Base-by-base conservation (phyloP, 768 basidiomycete species). In the Trametopsis cervina region DNA sequence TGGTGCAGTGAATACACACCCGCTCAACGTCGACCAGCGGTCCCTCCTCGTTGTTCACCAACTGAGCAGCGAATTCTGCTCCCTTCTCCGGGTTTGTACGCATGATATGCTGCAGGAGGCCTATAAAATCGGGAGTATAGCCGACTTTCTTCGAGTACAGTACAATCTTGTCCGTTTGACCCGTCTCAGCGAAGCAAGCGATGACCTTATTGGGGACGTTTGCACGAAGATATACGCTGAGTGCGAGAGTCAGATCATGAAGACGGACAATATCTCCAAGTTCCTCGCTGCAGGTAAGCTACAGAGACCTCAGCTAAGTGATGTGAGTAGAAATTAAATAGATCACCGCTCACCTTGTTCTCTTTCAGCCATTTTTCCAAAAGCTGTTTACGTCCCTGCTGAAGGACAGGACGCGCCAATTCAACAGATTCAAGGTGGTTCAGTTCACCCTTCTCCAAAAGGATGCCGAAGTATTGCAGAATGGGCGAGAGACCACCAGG, bases 311-410 rank as follows among this genome's bases (percentile, higher is more conserved):
- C 2, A 38, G 6, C 12, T 43, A 40, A 38, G 37, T 3, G 49
- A 43, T 21, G 12, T 13, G 2, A 22, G 22, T 17, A 18, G 25
- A 13, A 17, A 56, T 42, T 24, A 21, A 23, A 40, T n/a, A 24
- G 15, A 25, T 11, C 21, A 38, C 21, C 12, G 54, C 65, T 39
- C 40, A 85, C 93, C 82, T 98, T 99, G 72, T 96, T 97, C 75
- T 99, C 96, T 69, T 99, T 99, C 52, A 99, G 70, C 96, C 96
- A 99, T 61, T 98, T 98, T 73, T 99, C 96, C 13, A 99, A 73
- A 39, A 98, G 72, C 60, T 97, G 91, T 69, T 99, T 98, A 65
- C 92, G 82, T 27, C 92, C 92, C 69, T 99, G 96, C 56, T 89
- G 85, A 39, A 99, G 71, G 6, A 99, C 96, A 15, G 96, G 96